Evolutionary conservation across 176 grass and related monocot species (phyloP).

Genomic region (Cenchrus purpureus): DNA sequence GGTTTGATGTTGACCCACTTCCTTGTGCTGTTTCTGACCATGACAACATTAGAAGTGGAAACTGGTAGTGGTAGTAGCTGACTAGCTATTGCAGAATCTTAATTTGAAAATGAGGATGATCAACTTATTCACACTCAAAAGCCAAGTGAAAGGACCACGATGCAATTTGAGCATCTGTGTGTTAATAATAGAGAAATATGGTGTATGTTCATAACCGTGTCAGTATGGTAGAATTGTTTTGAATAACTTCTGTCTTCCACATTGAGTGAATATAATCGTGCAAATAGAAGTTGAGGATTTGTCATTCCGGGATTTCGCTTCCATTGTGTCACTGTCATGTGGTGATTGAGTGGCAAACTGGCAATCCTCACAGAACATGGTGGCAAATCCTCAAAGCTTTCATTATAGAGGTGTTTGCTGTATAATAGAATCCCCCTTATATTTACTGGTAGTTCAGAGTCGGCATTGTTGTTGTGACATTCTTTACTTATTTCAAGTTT

Average conservation of each 20-base stretch:
- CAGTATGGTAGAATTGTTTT: slow-evolving; percentile 6
- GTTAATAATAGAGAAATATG: not conserved
- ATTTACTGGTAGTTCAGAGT: slow-evolving; percentile 3
- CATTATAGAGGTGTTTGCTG: not conserved
- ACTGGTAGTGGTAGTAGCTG: not conserved
- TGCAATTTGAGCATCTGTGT: not conserved
- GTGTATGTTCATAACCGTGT: not conserved
- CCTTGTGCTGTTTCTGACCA: slow-evolving; percentile 15
- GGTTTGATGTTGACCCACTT: slow-evolving; percentile 35
- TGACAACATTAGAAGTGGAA: slow-evolving; percentile 32
- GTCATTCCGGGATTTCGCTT: not conserved
- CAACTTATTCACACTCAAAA: not conserved
- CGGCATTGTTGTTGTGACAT: slow-evolving; percentile 1
- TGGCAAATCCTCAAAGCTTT: not conserved
- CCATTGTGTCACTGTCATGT: not conserved
- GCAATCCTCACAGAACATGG: not conserved
- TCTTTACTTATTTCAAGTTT: slow-evolving; percentile 13
- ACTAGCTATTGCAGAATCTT: not conserved
- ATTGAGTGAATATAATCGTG: not conserved
- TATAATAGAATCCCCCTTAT: not conserved
- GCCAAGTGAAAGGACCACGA: not conserved
- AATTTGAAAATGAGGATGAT: not conserved
- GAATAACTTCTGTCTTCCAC: not conserved
- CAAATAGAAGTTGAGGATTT: slow-evolving; percentile 2
- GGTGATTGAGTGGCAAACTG: not conserved